Evolutionary conservation across 306 rosid genomes (phyloP).

Genomic region (Astragalus membranaceus): DNA sequence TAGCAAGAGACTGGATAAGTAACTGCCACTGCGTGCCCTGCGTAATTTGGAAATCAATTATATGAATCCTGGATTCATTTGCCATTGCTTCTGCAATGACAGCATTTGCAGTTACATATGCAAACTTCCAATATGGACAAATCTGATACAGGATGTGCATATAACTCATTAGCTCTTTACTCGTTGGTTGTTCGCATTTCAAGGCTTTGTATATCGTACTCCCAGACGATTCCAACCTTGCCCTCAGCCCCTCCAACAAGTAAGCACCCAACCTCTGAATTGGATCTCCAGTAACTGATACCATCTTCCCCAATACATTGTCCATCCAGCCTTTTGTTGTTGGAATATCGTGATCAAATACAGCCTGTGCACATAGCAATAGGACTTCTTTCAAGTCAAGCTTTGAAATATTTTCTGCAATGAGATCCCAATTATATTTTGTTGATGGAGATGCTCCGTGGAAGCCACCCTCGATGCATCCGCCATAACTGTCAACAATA

Average conservation of each 20-base stretch:
- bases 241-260: conserved; percentile 86
- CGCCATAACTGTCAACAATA: conserved; percentile 45
- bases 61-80: conserved; percentile 65
- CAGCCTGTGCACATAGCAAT: conserved; percentile 46
- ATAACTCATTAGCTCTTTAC: conserved; percentile 68
- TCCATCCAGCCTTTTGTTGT: conserved; percentile 50
- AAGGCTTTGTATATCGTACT: conserved; percentile 63
- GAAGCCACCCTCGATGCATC: conserved; percentile 30
- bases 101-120: conserved; percentile 61
- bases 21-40: conserved; percentile 77
- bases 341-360: conserved; percentile 40
- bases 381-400: conserved; percentile 46
- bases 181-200: conserved; percentile 74
- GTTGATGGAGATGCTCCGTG: conserved; percentile 12
- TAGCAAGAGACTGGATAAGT: conserved; percentile 55
- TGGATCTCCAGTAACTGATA: conserved; percentile 78
- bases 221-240: conserved; percentile 77
- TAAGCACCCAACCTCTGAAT: conserved; percentile 79
- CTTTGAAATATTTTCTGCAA: conserved; percentile 29
- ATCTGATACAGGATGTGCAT: conserved; percentile 62
- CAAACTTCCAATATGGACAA: conserved; percentile 80
- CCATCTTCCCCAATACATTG: conserved; percentile 57
- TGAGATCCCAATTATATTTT: conserved; percentile 35
- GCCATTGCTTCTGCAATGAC: conserved; percentile 57
- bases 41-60: conserved; percentile 86